Conservation (phyloP, 306 rosid species). For the Amphicarpaea edgeworthii region DNA sequence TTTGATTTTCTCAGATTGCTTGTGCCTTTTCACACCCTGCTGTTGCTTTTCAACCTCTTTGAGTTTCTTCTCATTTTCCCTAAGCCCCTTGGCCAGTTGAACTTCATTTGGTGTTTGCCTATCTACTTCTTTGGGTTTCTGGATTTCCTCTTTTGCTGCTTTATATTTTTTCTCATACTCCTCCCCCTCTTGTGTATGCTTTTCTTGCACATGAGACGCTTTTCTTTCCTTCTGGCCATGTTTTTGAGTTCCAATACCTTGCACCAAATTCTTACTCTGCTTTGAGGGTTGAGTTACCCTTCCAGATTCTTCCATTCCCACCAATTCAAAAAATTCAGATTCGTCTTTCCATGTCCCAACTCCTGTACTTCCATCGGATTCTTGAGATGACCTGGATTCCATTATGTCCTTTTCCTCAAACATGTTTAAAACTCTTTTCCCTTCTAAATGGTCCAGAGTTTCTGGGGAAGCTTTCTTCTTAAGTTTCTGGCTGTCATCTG, state of each 20-base stretch:
- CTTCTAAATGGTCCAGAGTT: neutral
- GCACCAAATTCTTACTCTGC: slow-evolving; percentile 5
- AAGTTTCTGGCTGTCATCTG: neutral
- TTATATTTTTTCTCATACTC: neutral
- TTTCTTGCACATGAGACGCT: slow-evolving; percentile 4
- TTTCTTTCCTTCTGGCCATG: neutral
- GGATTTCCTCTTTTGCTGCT: neutral
- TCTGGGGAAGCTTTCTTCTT: slow-evolving; percentile 6
- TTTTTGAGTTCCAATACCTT: neutral
- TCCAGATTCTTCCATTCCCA: neutral
- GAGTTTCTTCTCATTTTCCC: slow-evolving; percentile 22
- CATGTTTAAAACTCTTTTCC: neutral
- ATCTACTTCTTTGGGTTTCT: neutral
- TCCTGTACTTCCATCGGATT: neutral
- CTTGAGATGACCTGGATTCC: slow-evolving; percentile 2
- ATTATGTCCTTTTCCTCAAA: neutral
- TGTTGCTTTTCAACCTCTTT: neutral
- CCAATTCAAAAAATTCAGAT: slow-evolving; percentile 19
- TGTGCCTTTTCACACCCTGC: neutral
- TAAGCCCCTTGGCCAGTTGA: neutral
- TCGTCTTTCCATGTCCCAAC: slow-evolving; percentile 14
- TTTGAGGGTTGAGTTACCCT: slow-evolving; percentile 8
- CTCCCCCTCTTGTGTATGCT: slow-evolving; percentile 2
- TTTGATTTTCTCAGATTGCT: neutral
- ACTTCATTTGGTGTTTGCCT: neutral